Percentiles rank a stretch among this genome's conserved stretches.
phyloP scores from a whole-genome alignment of 192 early-diverging fungal genomes.

The Coemansia sp. region DNA sequence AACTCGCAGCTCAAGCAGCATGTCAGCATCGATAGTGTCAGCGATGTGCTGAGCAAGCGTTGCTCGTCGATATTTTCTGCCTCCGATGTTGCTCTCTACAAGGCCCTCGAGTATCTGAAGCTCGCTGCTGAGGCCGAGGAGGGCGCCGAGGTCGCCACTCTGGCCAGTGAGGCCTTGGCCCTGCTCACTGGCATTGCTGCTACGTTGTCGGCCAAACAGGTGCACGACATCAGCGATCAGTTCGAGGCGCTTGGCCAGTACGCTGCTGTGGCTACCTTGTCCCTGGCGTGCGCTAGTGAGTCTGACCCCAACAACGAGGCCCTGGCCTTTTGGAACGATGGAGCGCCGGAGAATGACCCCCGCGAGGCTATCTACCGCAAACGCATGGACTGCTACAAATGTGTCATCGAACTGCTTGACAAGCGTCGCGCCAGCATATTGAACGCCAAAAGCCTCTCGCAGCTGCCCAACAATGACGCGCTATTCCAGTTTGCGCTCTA shows the following conservation, averaged over 20 bases:
- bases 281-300: conserved; percentile 61
- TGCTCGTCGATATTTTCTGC: conserved; percentile 69
- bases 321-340: conserved; percentile 60
- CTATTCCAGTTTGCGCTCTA: conserved; percentile 71
- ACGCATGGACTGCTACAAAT: conserved; percentile 50
- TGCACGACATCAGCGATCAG: conserved; percentile 56
- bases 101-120: conserved; percentile 62
- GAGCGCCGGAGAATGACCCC: conserved; percentile 55
- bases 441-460: conserved; percentile 9
- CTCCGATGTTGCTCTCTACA: conserved; percentile 68
- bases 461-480: conserved; percentile 59
- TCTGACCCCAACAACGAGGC: conserved; percentile 63
- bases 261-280: conserved; percentile 56
- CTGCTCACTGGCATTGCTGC: conserved; percentile 57
- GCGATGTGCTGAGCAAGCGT: conserved; percentile 62
- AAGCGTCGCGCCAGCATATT: conserved; percentile 9
- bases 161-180: conserved; percentile 52
- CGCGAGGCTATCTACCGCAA: conserved; percentile 47
- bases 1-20: conserved; percentile 60
- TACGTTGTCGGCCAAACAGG: conserved; percentile 44
- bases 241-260: conserved; percentile 55
- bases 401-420: conserved; percentile 42
- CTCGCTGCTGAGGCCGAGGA: conserved; percentile 57
- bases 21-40: conserved; percentile 62
- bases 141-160: conserved; percentile 40